Percentiles rank a stretch among this genome's conserved stretches.
Evolutionary conservation across 1,139 yeast species (phyloP).

Genomic region (Magnusiomyces sp.): DNA sequence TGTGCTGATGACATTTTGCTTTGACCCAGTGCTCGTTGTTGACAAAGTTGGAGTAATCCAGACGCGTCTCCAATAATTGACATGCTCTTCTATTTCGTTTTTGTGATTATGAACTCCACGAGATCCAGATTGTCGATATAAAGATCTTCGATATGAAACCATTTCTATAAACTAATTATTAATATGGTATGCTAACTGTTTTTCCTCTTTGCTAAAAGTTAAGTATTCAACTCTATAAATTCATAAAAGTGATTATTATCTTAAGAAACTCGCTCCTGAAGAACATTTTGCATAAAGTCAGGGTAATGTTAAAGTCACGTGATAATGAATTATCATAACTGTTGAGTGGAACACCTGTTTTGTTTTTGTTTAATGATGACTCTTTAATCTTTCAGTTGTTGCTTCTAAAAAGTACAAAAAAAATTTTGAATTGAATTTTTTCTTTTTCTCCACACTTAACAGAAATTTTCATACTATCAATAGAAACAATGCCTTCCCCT

Average conservation of each 20-base stretch:
- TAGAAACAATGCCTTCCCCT: conserved; percentile 10
- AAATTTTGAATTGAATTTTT: not conserved
- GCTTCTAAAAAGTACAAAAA: not conserved
- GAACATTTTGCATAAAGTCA: too few species aligned
- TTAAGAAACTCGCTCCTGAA: too few species aligned
- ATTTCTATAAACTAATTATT: conserved; percentile 1
- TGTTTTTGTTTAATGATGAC: not conserved
- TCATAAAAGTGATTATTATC: not conserved
- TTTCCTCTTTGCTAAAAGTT: not conserved
- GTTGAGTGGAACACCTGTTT: not conserved
- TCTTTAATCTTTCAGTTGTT: not conserved
- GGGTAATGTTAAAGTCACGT: not conserved
- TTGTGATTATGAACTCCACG: conserved; percentile 18
- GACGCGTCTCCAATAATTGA: conserved; percentile 25
- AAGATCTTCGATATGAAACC: conserved; percentile 22
- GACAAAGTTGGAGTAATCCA: conserved; percentile 21
- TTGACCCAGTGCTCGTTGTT: too few species aligned
- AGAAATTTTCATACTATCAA: not conserved
- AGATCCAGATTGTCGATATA: conserved; percentile 24
- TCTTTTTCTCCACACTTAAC: not conserved
- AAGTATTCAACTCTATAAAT: not conserved
- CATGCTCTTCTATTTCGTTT: conserved; percentile 24
- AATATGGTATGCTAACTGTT: not conserved
- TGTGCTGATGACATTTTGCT: not conserved
- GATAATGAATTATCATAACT: not conserved